Conservation (phyloP, 179 eudicot genomes). For the Patellifolia procumbens region DNA sequence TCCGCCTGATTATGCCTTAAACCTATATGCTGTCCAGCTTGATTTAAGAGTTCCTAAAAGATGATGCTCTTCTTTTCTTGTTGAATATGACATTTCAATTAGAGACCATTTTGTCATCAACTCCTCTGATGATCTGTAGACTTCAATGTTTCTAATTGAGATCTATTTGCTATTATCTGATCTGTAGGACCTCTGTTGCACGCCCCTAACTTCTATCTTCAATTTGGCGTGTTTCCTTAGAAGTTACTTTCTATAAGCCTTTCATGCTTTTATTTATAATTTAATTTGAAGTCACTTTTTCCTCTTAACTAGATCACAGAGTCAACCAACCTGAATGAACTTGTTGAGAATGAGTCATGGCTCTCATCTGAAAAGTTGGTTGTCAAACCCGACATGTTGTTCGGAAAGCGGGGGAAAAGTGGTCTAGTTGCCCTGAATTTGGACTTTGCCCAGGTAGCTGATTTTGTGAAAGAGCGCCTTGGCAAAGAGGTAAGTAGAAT, state of each 20-base stretch:
- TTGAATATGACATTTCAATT: not conserved
- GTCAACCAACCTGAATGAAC: constrained; percentile 69
- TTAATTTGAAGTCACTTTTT: not conserved
- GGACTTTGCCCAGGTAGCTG: constrained; percentile 80
- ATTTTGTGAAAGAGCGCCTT: constrained; percentile 79
- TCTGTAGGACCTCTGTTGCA: not conserved
- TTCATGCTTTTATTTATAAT: not conserved
- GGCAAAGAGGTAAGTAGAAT: constrained; percentile 62
- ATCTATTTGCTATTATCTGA: not conserved
- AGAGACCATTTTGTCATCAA: not conserved
- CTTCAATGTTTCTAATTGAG: not conserved
- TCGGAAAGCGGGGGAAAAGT: constrained; percentile 95
- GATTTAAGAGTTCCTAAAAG: not conserved
- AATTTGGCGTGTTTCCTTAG: not conserved
- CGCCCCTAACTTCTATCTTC: not conserved
- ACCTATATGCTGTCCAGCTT: not conserved
- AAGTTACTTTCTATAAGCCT: not conserved
- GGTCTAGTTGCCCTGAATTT: constrained; percentile 83
- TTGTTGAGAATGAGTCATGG: constrained; percentile 71
- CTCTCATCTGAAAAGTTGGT: constrained; percentile 78
- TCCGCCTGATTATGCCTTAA: not conserved
- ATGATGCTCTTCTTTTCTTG: too few relatives aligned
- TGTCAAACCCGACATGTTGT: constrained; percentile 93
- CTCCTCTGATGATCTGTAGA: not conserved
- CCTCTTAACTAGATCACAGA: constrained; percentile 56